Base-by-base conservation (phyloP, 108 stramenopile species). In the Mediolabrus comicus region DNA sequence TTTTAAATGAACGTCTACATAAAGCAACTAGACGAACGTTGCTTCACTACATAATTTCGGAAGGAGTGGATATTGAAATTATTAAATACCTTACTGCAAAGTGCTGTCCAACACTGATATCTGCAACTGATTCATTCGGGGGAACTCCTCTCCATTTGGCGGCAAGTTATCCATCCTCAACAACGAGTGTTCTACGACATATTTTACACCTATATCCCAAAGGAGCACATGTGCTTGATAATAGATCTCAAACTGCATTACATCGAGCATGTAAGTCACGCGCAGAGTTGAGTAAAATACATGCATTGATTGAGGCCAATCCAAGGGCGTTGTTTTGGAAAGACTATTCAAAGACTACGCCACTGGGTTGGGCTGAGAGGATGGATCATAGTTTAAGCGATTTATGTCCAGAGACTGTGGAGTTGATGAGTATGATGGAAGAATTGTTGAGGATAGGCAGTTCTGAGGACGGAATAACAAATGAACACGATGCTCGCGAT, bases 201-300 rank as follows among this genome's bases (percentile, higher is more conserved):
- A 59, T 72, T 16, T 46, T 75, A 9, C 19, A 62, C 17, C 1
- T 75, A 14, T 52, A 67, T n/a, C 74, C 74, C 13, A 29, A 62
- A 5, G 74, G 66, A 22, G 74, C 74, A 26, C 31, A 39, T 11
- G 25, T 66, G 1, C 19, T 75, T 11, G 74, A 75, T 33, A n/a
- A 67, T 61, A 41, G 57, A 53, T 75, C 52, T n/a, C 65, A 56
- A 46, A 75, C 65, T 33, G 65, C 74, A 16, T 38, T 75, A 17
- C 74, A 75, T 56, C 65, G 66, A 10, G 74, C 74, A 22, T 75
- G 74, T 32, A 67, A 52, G 54, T 75, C 74, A 17, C 65, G 74
- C 2, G 59, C 66, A 46, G 39, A 59, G 4, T 11, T 75, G 51
- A 52, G 60, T 6, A 67, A 67, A 33, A 52, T 75, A 3, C 6